phyloP scores from a whole-genome alignment of 495 filamentous ascomycete species.

The Aspergillus panamensis region DNA sequence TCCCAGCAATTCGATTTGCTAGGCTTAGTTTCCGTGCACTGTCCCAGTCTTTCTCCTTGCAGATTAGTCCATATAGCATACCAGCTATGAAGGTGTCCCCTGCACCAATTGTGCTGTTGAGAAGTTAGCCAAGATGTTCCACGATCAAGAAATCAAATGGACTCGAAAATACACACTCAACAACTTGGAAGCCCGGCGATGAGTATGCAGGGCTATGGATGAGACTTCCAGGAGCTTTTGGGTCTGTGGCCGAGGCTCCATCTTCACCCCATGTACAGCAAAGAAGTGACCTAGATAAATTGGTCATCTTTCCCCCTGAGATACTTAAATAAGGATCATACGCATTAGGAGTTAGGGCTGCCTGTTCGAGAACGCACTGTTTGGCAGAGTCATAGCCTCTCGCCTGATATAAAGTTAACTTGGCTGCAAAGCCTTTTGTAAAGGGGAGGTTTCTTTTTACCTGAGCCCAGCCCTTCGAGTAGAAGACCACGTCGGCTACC shows the following conservation, averaged over 20 bases:
- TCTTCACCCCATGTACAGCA: constrained; percentile 66
- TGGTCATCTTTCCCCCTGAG: background rate
- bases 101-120: constrained; percentile 59
- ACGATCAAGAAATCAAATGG: background rate
- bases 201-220: constrained; percentile 47
- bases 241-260: constrained; percentile 52
- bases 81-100: constrained; percentile 76
- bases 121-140: constrained; percentile 15
- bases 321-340: constrained; percentile 28
- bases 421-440: background rate
- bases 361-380: constrained; percentile 49
- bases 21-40: constrained; percentile 52
- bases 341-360: constrained; percentile 40
- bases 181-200: constrained; percentile 39
- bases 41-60: constrained; percentile 50
- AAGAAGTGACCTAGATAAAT: constrained; percentile 46
- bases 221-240: constrained; percentile 29
- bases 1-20: constrained; percentile 63
- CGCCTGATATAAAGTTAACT: constrained; percentile 28
- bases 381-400: constrained; percentile 48
- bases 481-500: constrained; percentile 66
- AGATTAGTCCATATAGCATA: constrained; percentile 59
- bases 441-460: constrained; percentile 35
- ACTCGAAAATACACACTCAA: constrained; percentile 49
- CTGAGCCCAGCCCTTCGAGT: constrained; percentile 66